Conservation (phyloP, 441 rosid genomes). For the Corymbia citriodora region DNA sequence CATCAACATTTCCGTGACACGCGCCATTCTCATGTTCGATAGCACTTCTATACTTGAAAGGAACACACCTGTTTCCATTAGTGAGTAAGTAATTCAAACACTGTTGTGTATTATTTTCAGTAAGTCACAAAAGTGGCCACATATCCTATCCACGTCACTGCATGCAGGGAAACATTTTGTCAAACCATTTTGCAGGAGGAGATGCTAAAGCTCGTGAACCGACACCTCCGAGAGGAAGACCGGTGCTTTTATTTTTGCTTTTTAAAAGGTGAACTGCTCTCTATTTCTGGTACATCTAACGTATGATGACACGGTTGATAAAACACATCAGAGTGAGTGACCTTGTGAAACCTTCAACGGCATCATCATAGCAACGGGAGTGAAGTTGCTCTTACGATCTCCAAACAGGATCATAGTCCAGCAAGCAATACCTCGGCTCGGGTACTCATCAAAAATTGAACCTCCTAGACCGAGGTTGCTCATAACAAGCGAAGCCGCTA, state of each 20-base stretch:
- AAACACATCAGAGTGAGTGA: neutral
- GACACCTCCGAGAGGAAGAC: neutral
- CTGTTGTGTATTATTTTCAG: neutral
- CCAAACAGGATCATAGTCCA: neutral
- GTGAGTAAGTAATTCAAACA: neutral
- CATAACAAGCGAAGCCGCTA: neutral
- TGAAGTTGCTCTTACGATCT: neutral
- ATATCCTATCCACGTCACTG: neutral
- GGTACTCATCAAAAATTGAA: neutral
- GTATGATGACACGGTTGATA: neutral
- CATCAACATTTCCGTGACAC: neutral
- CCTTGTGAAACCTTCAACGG: neutral
- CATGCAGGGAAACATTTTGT: neutral
- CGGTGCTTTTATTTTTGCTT: neutral
- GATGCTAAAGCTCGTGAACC: neutral
- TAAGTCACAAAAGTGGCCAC: neutral
- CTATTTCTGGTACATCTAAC: neutral
- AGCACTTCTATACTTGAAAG: slow-evolving; percentile 4
- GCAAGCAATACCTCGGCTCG: neutral
- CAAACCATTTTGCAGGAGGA: neutral
- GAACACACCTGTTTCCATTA: neutral
- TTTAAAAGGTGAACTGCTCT: neutral
- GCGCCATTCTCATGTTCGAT: neutral
- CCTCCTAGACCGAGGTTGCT: neutral
- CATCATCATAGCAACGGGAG: neutral